Percentiles rank a stretch among this genome's conserved stretches.
phyloP scores from a whole-genome alignment of 2,329 filamentous ascomycete genomes.

The Gaeumannomyces tritici region DNA sequence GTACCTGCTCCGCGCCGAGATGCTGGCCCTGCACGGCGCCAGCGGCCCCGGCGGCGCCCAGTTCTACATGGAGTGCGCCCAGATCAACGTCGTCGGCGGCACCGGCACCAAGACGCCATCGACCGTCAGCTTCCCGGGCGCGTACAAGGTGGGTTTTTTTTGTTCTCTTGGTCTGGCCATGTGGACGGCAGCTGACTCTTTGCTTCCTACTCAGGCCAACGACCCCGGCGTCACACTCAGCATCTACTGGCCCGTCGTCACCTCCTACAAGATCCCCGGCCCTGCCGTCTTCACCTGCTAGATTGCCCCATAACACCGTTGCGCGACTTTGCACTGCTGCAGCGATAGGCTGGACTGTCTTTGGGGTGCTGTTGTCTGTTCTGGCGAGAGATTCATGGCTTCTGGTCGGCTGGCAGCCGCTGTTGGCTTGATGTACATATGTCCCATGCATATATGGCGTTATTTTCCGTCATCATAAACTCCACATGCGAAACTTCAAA shows the following conservation, averaged over 20 bases:
- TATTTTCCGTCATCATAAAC: too few species aligned
- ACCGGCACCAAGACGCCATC: constrained; percentile 22
- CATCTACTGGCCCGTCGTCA: constrained; percentile 24
- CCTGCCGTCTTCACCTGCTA: constrained; percentile 3
- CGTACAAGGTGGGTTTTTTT: constrained; percentile 21
- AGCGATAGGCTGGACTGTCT: too few species aligned
- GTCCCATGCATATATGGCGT: too few species aligned
- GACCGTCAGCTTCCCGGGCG: constrained; percentile 35
- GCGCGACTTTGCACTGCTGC: too few species aligned
- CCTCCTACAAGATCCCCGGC: constrained; percentile 2
- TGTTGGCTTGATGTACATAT: too few species aligned
- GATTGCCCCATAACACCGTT: background rate
- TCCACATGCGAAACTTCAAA: too few species aligned
- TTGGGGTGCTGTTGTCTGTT: too few species aligned
- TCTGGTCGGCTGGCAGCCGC: too few species aligned
- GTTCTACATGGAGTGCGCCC: constrained; percentile 34
- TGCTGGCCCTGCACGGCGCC: constrained; percentile 42
- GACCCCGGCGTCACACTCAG: constrained; percentile 35
- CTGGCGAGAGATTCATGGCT: too few species aligned
- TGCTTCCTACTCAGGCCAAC: constrained; percentile 11
- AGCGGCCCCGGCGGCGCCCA: constrained; percentile 24
- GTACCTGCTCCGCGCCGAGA: constrained; percentile 45
- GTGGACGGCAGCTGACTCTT: background rate
- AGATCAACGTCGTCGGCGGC: constrained; percentile 27
- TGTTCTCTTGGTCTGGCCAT: background rate